These are phyloP conservation scores for Holtermannia corniformis DNA, from an alignment of 768 basidiomycete genomes.

Conservation along the genomic window DNA sequence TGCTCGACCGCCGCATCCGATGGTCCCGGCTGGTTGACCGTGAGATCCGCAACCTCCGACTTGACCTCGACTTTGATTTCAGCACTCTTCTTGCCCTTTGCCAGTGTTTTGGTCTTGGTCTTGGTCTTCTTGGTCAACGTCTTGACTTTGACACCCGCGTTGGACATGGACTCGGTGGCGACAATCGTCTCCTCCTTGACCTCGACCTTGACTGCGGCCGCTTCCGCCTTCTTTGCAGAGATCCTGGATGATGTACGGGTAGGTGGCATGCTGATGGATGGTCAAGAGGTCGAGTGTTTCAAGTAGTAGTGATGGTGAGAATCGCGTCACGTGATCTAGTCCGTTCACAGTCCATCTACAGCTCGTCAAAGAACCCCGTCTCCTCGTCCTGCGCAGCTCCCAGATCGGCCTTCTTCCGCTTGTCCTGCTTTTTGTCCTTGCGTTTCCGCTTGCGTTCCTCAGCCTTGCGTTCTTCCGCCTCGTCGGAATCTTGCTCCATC, in stretches of 20 bases:
- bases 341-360: too few relatives aligned
- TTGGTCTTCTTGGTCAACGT: too few relatives aligned
- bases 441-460: not conserved
- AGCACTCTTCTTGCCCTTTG: too few relatives aligned
- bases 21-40: too few relatives aligned
- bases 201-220: not conserved
- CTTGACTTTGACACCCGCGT: too few relatives aligned
- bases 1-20: not conserved
- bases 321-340: too few relatives aligned
- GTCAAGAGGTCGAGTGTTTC: not conserved
- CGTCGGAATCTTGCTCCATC: conserved; percentile 2
- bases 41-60: too few relatives aligned
- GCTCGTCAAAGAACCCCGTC: not conserved
- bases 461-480: not conserved
- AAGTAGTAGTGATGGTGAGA: not conserved
- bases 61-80: too few relatives aligned
- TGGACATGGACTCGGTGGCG: too few relatives aligned
- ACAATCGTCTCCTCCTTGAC: not conserved
- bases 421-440: not conserved
- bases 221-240: not conserved
- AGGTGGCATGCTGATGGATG: too few relatives aligned
- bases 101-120: too few relatives aligned
- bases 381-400: not conserved
- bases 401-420: not conserved
- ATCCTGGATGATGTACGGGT: not conserved